Percentiles rank a stretch among this genome's conserved stretches.
Evolutionary conservation across 495 filamentous ascomycete species (phyloP).

Genomic region (Penicillium soppii): DNA sequence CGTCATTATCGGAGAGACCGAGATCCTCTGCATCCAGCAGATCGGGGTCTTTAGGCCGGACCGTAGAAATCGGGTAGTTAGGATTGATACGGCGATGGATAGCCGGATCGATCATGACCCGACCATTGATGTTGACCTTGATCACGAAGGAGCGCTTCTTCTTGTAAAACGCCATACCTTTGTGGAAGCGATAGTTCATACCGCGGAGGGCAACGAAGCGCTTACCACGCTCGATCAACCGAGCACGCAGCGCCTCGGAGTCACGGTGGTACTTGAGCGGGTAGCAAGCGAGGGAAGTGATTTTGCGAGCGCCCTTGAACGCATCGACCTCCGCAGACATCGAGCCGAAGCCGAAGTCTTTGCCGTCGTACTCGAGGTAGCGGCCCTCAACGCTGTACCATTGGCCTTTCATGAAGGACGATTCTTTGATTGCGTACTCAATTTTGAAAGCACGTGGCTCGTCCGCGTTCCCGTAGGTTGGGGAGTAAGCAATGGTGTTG

Average conservation of each 20-base stretch:
- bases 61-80: conserved; percentile 79
- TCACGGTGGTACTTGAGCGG: conserved; percentile 83
- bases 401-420: conserved; percentile 69
- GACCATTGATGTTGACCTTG: conserved; percentile 88
- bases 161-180: conserved; percentile 79
- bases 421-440: conserved; percentile 72
- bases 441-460: conserved; percentile 91
- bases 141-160: conserved; percentile 68
- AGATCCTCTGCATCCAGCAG: conserved; percentile 50
- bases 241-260: conserved; percentile 58
- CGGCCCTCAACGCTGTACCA: conserved; percentile 82
- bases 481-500: conserved; percentile 79
- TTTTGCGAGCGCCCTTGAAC: conserved; percentile 84
- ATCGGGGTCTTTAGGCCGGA: conserved; percentile 75
- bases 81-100: conserved; percentile 86
- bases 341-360: conserved; percentile 67
- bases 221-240: conserved; percentile 81
- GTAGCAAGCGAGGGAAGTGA: conserved; percentile 74
- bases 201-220: conserved; percentile 78
- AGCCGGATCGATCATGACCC: conserved; percentile 88
- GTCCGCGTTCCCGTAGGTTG: conserved; percentile 75
- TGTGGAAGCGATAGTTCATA: conserved; percentile 82
- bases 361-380: conserved; percentile 84
- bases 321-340: conserved; percentile 70
- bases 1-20: conserved; percentile 45